Conservation (phyloP, 495 filamentous ascomycete genomes). For the Daldinia grandis region DNA sequence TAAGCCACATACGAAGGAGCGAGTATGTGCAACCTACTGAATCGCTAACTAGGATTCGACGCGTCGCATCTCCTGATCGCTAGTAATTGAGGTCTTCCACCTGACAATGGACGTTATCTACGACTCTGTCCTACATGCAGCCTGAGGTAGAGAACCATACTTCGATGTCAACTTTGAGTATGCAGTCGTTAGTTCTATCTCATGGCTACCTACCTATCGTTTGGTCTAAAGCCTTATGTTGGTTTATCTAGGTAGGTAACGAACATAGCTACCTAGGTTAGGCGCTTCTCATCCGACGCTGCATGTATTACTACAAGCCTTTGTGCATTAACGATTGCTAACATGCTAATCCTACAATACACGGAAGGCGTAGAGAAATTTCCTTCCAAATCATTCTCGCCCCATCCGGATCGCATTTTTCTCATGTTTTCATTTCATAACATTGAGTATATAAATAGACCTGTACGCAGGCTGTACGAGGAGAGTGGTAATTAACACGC, state of each 20-base stretch:
- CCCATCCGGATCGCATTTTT: not conserved
- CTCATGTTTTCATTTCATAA: not conserved
- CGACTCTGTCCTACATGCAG: not conserved
- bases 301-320: not conserved
- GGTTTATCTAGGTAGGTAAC: not conserved
- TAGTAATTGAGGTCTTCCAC: conserved; percentile 13
- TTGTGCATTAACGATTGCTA: conserved; percentile 1
- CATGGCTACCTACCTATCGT: not conserved
- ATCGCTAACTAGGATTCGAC: conserved; percentile 26
- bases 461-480: not conserved
- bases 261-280: not conserved
- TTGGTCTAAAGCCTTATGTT: not conserved
- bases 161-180: not conserved
- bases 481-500: conserved; percentile 16
- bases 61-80: not conserved
- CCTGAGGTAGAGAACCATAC: not conserved
- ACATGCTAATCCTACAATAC: conserved; percentile 6
- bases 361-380: not conserved
- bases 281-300: not conserved
- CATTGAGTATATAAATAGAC: conserved; percentile 23
- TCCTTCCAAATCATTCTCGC: not conserved
- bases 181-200: not conserved
- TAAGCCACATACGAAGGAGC: not conserved
- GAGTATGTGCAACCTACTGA: conserved; percentile 14
- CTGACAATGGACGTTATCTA: conserved; percentile 1